Percentiles rank a stretch among this genome's conserved stretches.
phyloP scores from a whole-genome alignment of 352 stramenopile genomes.

The Globisporangium alternatum region DNA sequence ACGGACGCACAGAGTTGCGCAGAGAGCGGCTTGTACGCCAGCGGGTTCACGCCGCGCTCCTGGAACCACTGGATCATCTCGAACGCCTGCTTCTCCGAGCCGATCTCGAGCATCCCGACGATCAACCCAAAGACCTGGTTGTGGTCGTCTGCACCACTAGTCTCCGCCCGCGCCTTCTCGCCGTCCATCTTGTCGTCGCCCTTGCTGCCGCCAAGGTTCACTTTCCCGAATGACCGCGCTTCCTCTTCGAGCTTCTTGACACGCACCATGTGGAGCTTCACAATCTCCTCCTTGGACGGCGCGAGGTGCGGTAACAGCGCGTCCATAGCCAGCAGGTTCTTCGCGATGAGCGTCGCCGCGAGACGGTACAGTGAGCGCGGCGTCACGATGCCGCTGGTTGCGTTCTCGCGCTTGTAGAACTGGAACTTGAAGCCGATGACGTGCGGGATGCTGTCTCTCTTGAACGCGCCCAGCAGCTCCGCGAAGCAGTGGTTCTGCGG shows the following conservation, averaged over 20 bases:
- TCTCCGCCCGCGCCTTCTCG: conserved; percentile 19
- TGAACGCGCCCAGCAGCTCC: conserved; percentile 70
- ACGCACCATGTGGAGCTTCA: conserved; percentile 36
- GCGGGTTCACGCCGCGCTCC: conserved; percentile 54
- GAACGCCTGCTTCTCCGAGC: conserved; percentile 55
- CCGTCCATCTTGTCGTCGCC: conserved; percentile 27
- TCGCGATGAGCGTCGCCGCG: conserved; percentile 84
- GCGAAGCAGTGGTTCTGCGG: conserved; percentile 75
- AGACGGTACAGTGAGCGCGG: conserved; percentile 78
- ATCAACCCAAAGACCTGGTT: conserved; percentile 86
- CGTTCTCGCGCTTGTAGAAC: conserved; percentile 76
- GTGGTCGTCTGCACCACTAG: conserved; percentile 30
- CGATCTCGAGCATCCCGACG: conserved; percentile 77
- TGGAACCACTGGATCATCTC: conserved; percentile 83
- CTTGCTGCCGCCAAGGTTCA: conserved; percentile 57
- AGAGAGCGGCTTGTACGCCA: conserved; percentile 60
- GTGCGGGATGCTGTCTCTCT: conserved; percentile 78
- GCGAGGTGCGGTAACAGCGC: conserved; percentile 75
- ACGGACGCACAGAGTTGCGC: conserved; percentile 66
- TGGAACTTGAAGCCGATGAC: conserved; percentile 94
- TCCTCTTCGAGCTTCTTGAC: conserved; percentile 52
- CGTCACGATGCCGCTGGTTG: conserved; percentile 37
- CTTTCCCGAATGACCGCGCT: conserved; percentile 68
- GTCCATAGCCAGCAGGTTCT: conserved; percentile 76
- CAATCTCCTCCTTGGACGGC: conserved; percentile 60